These are phyloP conservation scores for Aethionema arabicum DNA, from an alignment of 345 rosid species.

Conservation along the genomic window DNA sequence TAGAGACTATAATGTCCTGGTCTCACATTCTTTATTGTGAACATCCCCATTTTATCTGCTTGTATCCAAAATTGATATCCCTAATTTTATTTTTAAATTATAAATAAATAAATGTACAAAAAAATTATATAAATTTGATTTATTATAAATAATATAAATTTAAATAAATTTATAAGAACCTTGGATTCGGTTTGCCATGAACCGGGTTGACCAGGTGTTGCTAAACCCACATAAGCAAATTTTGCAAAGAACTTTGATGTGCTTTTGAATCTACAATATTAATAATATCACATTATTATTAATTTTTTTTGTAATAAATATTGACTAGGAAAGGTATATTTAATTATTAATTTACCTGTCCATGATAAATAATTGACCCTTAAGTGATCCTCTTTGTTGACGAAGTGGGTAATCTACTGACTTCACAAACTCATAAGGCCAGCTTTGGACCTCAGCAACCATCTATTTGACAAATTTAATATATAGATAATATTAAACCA, in stretches of 20 bases:
- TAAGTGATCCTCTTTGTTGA: slow-evolving; percentile 56
- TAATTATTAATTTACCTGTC: slow-evolving; percentile 47
- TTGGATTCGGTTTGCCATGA: slow-evolving; percentile 83
- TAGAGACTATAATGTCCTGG: slow-evolving; percentile 60
- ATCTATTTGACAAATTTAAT: slow-evolving; percentile 37
- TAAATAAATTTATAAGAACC: slow-evolving; percentile 34
- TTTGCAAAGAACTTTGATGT: slow-evolving; percentile 34
- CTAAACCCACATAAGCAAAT: slow-evolving; percentile 74
- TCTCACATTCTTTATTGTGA: slow-evolving; percentile 57
- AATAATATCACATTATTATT: background rate
- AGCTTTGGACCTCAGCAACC: slow-evolving; percentile 50
- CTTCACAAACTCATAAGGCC: slow-evolving; percentile 66
- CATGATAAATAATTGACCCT: slow-evolving; percentile 58
- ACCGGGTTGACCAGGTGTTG: slow-evolving; percentile 66
- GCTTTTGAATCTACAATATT: slow-evolving; percentile 38
- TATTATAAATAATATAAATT: too few species aligned
- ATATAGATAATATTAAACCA: too few species aligned
- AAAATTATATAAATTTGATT: too few species aligned
- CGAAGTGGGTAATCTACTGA: slow-evolving; percentile 55
- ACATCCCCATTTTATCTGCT: slow-evolving; percentile 55
- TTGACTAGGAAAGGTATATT: too few species aligned
- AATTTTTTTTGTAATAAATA: too few species aligned
- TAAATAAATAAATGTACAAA: too few species aligned
- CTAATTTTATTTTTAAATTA: slow-evolving; percentile 32
- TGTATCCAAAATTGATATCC: slow-evolving; percentile 87